phyloP scores from a whole-genome alignment of 164 flowering plant species.

The Nelumbo lutea region DNA sequence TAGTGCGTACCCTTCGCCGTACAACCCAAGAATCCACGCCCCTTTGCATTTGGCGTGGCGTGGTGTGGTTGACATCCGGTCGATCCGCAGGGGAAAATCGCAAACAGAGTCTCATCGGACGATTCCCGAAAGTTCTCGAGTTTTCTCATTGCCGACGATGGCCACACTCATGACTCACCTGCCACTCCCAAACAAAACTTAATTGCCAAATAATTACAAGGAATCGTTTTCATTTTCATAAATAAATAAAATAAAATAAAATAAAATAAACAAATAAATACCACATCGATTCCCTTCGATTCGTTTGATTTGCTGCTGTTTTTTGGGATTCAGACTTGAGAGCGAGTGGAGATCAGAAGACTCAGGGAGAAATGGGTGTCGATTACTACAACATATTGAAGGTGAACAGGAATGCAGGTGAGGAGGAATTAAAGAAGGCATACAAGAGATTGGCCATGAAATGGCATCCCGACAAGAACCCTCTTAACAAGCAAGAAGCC shows the following conservation, averaged over 20 bases:
- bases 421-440: slow-evolving; percentile 59
- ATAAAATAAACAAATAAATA: too few relatives aligned
- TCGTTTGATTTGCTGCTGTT: neutral
- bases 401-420: slow-evolving; percentile 65
- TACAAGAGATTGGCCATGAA: slow-evolving; percentile 74
- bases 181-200: too few relatives aligned
- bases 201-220: too few relatives aligned
- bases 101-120: neutral
- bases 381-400: slow-evolving; percentile 84
- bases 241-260: too few relatives aligned
- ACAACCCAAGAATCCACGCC: neutral
- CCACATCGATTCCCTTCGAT: neutral
- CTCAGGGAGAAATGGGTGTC: slow-evolving; percentile 44
- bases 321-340: neutral
- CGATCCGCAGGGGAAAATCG: neutral
- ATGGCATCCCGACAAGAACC: slow-evolving; percentile 88
- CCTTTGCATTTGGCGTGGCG: neutral
- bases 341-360: neutral
- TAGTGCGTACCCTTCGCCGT: neutral
- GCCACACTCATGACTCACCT: neutral
- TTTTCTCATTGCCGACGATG: neutral
- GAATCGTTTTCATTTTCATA: neutral
- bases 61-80: neutral
- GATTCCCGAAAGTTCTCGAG: neutral
- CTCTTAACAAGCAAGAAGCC: slow-evolving; percentile 39